Evolutionary conservation across 352 stramenopile genomes (phyloP), one percentile per base, ranked within the genome.

Genomic region (Globisporangium cylindrosporum): DNA sequence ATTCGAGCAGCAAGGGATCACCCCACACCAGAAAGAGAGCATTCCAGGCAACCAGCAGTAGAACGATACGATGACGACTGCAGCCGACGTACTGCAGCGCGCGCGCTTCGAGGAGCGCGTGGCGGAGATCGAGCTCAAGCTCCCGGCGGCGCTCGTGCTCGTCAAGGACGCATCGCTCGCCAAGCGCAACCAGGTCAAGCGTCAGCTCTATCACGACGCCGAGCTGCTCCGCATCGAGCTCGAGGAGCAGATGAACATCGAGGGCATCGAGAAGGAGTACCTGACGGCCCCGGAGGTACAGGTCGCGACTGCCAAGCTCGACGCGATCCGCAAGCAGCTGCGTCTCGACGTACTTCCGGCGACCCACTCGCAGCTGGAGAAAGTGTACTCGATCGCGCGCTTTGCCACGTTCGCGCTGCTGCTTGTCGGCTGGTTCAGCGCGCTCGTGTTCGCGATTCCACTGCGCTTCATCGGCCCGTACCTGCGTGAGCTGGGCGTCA

Each of bases 161-260:
- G 48, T 70, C 27, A 64, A 72, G 54, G 70, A 82, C 8, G 62
- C 64, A 18, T 81, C 86, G 65, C 70, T 93, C 29, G 78, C 87
- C n/a, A 82, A 82, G 69, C 84, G 85, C 69, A 95, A 95, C 73
- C 85, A 93, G 70, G 73, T 72, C 53, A 76, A 76, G 22, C 82
- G 84, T 68, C 76, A 86, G 66, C 78, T 93, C 15, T 92, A 95
- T 65, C 73, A 76, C 54, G 84, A 92, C 65, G 82, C 71, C 68
- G 87, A 95, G 67, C 68, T 92, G 32, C 70, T 95, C 58, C 87
- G 83, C 64, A 72, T 95, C 22, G 87, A 95, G 64, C 74, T 95
- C 48, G 85, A 95, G 60, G 87, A 92, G 72, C 75, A 84, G 27
- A 76, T 94, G 68, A 91, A 92, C 69, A 59, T 78, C 58, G 68